Percentiles rank a stretch among this genome's conserved stretches.
Conservation (phyloP, 2,329 filamentous ascomycete genomes). For the Blastomyces silverae region DNA sequence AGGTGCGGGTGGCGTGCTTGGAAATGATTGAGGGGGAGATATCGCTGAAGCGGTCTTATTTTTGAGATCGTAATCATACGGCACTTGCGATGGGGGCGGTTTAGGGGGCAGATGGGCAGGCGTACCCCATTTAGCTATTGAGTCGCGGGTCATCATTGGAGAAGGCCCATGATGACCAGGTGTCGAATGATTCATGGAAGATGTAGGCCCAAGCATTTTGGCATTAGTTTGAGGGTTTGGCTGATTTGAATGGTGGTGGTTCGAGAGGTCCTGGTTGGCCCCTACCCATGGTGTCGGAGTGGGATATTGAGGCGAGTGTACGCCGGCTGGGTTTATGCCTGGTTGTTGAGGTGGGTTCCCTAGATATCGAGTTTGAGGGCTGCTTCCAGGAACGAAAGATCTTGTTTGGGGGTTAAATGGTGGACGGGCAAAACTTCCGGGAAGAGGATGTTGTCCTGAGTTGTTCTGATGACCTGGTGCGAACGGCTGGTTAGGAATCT, state of each 20-base stretch:
- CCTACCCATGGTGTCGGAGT: not conserved
- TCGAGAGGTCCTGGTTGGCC: conserved; percentile 7
- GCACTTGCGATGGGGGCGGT: conserved; percentile 44
- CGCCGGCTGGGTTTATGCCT: conserved; percentile 6
- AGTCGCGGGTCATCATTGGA: conserved; percentile 26
- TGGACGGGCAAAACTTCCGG: conserved; percentile 75
- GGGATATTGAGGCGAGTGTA: not conserved
- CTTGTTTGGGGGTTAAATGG: conserved; percentile 93
- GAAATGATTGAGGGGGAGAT: conserved; percentile 21
- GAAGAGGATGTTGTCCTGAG: conserved; percentile 72
- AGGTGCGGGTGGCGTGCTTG: conserved; percentile 20
- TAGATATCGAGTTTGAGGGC: conserved; percentile 30
- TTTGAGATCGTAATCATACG: conserved; percentile 38
- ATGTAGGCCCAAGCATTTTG: conserved; percentile 21
- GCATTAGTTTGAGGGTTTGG: not conserved
- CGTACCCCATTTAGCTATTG: conserved; percentile 47
- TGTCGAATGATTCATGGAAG: conserved; percentile 18
- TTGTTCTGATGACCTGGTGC: conserved; percentile 60
- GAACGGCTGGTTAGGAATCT: conserved; percentile 58
- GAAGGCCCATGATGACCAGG: conserved; percentile 25
- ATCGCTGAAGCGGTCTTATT: conserved; percentile 24
- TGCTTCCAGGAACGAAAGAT: conserved; percentile 69
- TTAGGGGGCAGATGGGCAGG: conserved; percentile 46
- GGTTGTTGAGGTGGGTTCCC: conserved; percentile 28
- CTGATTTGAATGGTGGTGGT: not conserved